Conservation (phyloP, 805 yeast genomes). For the Barnettozyma populi region DNA sequence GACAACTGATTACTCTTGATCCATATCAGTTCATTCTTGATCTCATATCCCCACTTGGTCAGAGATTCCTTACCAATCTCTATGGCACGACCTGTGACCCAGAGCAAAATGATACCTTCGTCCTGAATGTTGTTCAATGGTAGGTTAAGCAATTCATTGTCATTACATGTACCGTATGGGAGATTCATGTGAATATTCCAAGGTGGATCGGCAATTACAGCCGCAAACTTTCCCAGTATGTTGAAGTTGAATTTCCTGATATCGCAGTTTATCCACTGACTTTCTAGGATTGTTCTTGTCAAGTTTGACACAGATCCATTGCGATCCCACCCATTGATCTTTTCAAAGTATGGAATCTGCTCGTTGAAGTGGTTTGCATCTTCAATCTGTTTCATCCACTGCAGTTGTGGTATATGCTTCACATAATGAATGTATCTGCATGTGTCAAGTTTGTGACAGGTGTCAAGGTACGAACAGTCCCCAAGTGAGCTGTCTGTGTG, state of each 20-base stretch:
- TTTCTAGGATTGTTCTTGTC: constrained; percentile 36
- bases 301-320: constrained; percentile 32
- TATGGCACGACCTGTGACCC: constrained; percentile 95
- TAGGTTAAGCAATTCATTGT: constrained; percentile 61
- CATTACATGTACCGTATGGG: constrained; percentile 75
- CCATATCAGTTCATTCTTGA: constrained; percentile 83
- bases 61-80: constrained; percentile 81
- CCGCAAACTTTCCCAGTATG: constrained; percentile 74
- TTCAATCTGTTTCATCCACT: constrained; percentile 19
- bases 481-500: constrained; percentile 73
- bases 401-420: constrained; percentile 33
- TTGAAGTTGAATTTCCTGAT: constrained; percentile 66
- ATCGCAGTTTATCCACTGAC: constrained; percentile 89
- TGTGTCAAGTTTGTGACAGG: constrained; percentile 79
- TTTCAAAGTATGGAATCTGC: constrained; percentile 18
- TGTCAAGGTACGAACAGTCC: constrained; percentile 90
- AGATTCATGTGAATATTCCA: constrained; percentile 94
- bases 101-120: constrained; percentile 76
- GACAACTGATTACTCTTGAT: constrained; percentile 82
- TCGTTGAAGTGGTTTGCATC: constrained; percentile 22
- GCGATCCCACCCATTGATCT: constrained; percentile 27
- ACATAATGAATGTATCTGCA: constrained; percentile 82
- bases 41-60: constrained; percentile 74
- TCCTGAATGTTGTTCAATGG: constrained; percentile 68
- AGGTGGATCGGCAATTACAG: constrained; percentile 78